Conservation (phyloP, 2,329 filamentous ascomycete species). For the Erysiphe pulchra region DNA sequence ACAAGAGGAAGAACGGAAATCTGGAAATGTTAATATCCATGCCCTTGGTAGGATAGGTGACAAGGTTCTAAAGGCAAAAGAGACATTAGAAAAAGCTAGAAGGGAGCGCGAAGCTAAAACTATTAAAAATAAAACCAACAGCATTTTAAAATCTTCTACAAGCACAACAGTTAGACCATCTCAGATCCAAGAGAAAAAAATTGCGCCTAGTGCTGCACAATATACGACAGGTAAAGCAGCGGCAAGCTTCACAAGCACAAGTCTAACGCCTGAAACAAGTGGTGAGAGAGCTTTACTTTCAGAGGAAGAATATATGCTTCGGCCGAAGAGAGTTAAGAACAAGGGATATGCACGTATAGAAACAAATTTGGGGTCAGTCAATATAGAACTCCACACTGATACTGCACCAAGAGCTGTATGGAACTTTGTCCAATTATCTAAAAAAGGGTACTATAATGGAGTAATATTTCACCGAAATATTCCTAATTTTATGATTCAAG, state of each 20-base stretch:
- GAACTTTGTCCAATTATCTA: conserved; percentile 78
- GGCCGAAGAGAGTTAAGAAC: conserved; percentile 63
- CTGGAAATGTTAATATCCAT: conserved; percentile 48
- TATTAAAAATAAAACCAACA: conserved; percentile 26
- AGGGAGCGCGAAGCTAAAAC: conserved; percentile 38
- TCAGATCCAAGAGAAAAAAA: conserved; percentile 29
- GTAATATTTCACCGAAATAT: conserved; percentile 86
- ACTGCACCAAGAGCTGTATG: conserved; percentile 81
- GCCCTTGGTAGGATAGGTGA: conserved; percentile 53
- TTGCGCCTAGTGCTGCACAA: conserved; percentile 61
- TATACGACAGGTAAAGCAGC: conserved; percentile 82
- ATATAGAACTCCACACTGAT: conserved; percentile 74
- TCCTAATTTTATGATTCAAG: conserved; percentile 91
- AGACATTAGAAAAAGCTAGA: conserved; percentile 76
- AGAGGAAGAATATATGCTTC: conserved; percentile 92
- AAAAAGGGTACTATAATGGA: conserved; percentile 71
- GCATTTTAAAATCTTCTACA: conserved; percentile 12
- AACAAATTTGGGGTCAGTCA: conserved; percentile 65
- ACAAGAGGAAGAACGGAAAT: conserved; percentile 38
- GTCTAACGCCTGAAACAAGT: conserved; percentile 75
- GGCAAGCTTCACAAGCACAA: conserved; percentile 85
- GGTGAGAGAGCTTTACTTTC: conserved; percentile 64
- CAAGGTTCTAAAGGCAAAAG: conserved; percentile 77
- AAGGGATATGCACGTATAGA: conserved; percentile 81
- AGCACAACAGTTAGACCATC: conserved; percentile 16